Base-by-base conservation (phyloP, 306 rosid genomes). In the Mimosa bimucronata region DNA sequence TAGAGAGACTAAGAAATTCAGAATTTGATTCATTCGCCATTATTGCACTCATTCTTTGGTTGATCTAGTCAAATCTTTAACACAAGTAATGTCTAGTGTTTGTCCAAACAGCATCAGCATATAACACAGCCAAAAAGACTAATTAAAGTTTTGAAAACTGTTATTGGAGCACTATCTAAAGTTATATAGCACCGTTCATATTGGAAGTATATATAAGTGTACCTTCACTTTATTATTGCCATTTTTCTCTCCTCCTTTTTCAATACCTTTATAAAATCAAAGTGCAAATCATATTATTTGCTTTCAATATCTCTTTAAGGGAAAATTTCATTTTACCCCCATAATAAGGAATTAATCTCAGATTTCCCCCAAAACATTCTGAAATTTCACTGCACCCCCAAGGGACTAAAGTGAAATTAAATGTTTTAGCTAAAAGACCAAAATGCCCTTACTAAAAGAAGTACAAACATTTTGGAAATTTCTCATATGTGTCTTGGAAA, bases 51-150 rank as follows among this genome's bases (percentile, higher is more conserved):
- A 48, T 28, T 26, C 44, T 3, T 41, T 48, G 34, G 14, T 46
- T 48, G 29, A 48, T 5, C 40, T 48, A 29, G 29, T 48, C 37
- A 72, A n/a, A 48, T 28, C 18, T n/a, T 48, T 9, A 18, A 7
- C 61, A 15, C 11, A 5, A 45, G 15, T 26, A 52, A 13, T 40
- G 46, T 10, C 1, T 52, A 34, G 45, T n/a, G 6, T 53, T 52
- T n/a, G 77, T 71, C 62, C 29, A 71, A 58, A 50, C 41, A 69
- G 66, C 74, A 73, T 69, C 77, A 70, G 71, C 82, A 79, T 70
- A 67, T 52, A 31, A 45, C 45, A 26, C 46, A 12, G 50, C 40
- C 71, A 29, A 50, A 58, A 55, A 55, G 65, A 25, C 31, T 23
- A 11, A 61, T 25, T 60, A 61, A 37, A 79, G 66, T 21, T 15